Evolutionary conservation across 768 basidiomycete genomes (phyloP).

Genomic region (Gautieria morchelliformis): DNA sequence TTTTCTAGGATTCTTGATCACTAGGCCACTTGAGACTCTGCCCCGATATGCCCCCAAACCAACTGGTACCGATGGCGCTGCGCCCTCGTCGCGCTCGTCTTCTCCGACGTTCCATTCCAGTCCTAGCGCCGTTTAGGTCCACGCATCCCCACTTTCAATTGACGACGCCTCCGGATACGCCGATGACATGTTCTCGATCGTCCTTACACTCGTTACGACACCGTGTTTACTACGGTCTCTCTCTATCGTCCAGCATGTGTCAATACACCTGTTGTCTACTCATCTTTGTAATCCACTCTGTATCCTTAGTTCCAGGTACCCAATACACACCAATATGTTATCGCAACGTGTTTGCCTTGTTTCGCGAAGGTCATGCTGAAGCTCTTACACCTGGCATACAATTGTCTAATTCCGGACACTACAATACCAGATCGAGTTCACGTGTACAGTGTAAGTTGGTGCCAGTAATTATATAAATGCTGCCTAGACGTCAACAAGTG

Average conservation of each 20-base stretch:
- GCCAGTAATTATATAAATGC: no score
- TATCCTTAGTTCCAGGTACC: background rate
- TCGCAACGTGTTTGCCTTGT: background rate
- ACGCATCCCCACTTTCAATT: background rate
- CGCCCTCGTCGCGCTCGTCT: background rate
- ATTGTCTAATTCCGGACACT: no score
- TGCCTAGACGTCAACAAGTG: no score
- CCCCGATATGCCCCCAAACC: constrained; percentile 47
- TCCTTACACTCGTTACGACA: background rate
- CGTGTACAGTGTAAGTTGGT: no score
- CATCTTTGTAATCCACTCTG: background rate
- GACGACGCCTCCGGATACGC: background rate
- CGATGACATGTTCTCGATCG: background rate
- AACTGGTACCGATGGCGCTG: background rate
- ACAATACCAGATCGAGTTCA: no score
- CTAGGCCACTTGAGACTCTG: constrained; percentile 51
- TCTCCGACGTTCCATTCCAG: constrained; percentile 7
- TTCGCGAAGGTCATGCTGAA: background rate
- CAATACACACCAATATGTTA: background rate
- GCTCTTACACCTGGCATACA: no score
- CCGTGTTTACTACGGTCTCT: background rate
- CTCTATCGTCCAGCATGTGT: background rate
- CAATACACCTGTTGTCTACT: background rate
- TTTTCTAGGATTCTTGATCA: constrained; percentile 42
- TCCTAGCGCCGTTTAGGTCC: background rate